These are phyloP conservation scores for Nothopassalora personata DNA, from an alignment of 2,329 filamentous ascomycete species.

Conservation along the genomic window DNA sequence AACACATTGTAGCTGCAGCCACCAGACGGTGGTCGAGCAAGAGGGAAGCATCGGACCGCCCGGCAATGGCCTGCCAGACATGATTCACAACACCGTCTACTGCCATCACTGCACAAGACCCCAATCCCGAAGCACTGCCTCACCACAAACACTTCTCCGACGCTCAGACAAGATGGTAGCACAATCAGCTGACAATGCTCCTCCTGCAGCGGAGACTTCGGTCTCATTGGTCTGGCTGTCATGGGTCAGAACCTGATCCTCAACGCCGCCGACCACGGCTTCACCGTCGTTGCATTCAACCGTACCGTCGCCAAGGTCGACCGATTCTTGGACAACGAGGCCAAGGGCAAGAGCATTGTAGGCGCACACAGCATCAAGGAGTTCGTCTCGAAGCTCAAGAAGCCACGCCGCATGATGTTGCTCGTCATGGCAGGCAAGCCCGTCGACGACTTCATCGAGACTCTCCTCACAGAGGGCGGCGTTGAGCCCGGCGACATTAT, in stretches of 20 bases:
- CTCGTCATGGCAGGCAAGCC: conserved; percentile 97
- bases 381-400: conserved; percentile 95
- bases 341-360: conserved; percentile 78
- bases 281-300: conserved; percentile 98
- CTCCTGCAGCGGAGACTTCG: conserved; percentile 45
- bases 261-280: conserved; percentile 58
- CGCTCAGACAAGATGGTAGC: not conserved
- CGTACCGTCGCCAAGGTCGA: conserved; percentile 98
- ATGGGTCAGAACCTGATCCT: conserved; percentile 53
- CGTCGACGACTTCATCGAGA: conserved; percentile 98
- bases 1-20: not conserved
- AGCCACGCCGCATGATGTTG: conserved; percentile 93
- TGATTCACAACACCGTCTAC: not conserved
- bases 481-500: conserved; percentile 90
- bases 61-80: not conserved
- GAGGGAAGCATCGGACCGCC: not conserved
- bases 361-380: conserved; percentile 92
- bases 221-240: conserved; percentile 50
- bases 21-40: not conserved
- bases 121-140: not conserved
- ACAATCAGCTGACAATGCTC: conserved; percentile 18
- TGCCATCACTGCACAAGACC: not conserved
- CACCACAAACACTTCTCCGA: not conserved
- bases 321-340: conserved; percentile 47
- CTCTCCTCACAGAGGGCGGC: conserved; percentile 62